Base-by-base conservation (phyloP, 139 green algal genomes). In the Picochlorum sp. region DNA sequence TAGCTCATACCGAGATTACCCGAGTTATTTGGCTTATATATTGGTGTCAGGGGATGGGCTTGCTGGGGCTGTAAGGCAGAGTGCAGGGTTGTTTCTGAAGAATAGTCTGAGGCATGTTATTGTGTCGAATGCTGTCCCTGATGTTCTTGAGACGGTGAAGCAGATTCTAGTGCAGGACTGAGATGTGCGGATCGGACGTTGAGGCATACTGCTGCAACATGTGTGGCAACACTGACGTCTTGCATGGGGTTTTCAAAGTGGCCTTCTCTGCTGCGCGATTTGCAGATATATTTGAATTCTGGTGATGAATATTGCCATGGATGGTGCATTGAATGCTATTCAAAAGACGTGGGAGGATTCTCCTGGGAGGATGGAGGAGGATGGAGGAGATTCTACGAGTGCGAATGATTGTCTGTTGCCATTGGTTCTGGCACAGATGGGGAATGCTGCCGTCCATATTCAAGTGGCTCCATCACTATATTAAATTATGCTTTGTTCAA, bases 1-100 rank as follows among this genome's bases (percentile, higher is more conserved):
- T 65, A 79, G 64, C 26, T 50, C 66, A 11, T 81, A 85, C 30
- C 86, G 91, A 2, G 92, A 98, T 67, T 98, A 97, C 77, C 91
- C 90, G 71, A 94, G 92, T 63, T 98, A 98, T 70, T 72, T 98
- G 2, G 83, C 90, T 1, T 92, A 81, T 68, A 86, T 98, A 18
- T 85, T 98, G 24, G 79, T 81, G 1, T 70, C 73, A 9, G 86
- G 73, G 0, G 79, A 90, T 50, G 77, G 75, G 23, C 69, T 92
- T 7, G 64, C 81, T 4, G 58, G 84, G 0, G 88, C 94, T 80
- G 85, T 97, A 0, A 76, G 92, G 6, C 92, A 98, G 67, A 83
- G 71, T 45, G 92, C 92, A 0, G 92, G 92, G 6, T 74, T 98
- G 28, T 68, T 97, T 51, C 77, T 98, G 32, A 98, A 98, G 71